Base-by-base conservation (phyloP, 148 eudicot species). In the Vaccinium darrowii region DNA sequence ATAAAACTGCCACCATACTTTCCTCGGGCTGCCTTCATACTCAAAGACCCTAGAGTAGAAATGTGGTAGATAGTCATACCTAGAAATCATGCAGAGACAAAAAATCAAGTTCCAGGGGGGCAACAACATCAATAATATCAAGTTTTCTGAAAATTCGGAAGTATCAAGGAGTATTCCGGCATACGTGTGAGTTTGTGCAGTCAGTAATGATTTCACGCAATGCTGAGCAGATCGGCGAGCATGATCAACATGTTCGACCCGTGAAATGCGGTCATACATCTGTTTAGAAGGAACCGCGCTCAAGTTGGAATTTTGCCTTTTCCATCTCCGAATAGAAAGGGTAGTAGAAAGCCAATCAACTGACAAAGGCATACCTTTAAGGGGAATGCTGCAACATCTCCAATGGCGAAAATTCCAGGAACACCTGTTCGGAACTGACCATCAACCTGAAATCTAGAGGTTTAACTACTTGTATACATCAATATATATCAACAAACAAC, bases 181-280 rank as follows among this genome's bases (percentile, higher is more conserved):
- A 73, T 91, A 97, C 98, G 82, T 89, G 76, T 88, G 82, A 84
- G 99, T 97, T 67, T 91, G 89, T 62, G 96, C 92, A 83, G 90
- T 94, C 83, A 97, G 83, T 80, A 97, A 88, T 62, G 98, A 88
- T 80, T 91, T 91, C 27, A 97, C 86, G 80, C 99, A 97, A 86
- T 95, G 99, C 85, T 94, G 93, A 19, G 99, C 99, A 74, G 98
- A 97, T 83, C 88, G 89, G 84, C 98, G 98, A 87, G 99, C 99
- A 91, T 97, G 99, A 89, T 95, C 99, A 83, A 97, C 98, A 86
- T 97, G 99, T 83, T 97, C 98, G 79, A 95, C 99, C 82, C 99
- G 93, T 82, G 98, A 76, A 86, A 91, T 85, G 86, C 98, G 92
- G 89, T 93, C 88, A 84, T 95, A 97, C 72, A 97, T 94, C 99